phyloP scores from a whole-genome alignment of 257 asterid genomes.

The Penstemon barbatus region DNA sequence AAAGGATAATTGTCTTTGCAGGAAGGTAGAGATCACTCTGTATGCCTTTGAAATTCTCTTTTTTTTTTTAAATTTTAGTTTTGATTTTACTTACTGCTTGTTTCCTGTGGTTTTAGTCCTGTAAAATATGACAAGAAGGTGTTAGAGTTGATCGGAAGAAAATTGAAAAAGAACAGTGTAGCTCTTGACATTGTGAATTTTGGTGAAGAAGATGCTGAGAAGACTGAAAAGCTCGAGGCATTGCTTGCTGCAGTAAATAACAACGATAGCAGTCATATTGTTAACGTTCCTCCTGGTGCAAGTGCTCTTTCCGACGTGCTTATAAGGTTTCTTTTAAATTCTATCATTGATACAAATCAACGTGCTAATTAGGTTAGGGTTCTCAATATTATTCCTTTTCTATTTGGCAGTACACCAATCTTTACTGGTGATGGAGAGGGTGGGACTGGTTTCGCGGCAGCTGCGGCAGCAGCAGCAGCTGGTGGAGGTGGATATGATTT shows the following conservation, averaged over 20 bases:
- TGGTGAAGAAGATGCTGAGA: constrained; percentile 94
- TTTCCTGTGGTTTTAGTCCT: constrained; percentile 57
- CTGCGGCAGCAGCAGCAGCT: constrained; percentile 81
- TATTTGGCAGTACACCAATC: constrained; percentile 72
- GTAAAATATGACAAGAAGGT: constrained; percentile 89
- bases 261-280: constrained; percentile 92
- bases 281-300: constrained; percentile 93
- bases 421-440: constrained; percentile 98
- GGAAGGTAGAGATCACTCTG: constrained; percentile 66
- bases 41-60: constrained; percentile 2
- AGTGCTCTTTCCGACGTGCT: constrained; percentile 95
- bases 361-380: constrained; percentile 7
- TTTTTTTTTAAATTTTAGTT: neutral
- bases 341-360: constrained; percentile 9
- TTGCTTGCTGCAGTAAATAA: constrained; percentile 89
- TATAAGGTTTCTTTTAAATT: constrained; percentile 56
- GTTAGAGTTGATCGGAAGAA: constrained; percentile 86
- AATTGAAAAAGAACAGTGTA: constrained; percentile 92
- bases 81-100: neutral
- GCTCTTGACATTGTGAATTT: constrained; percentile 96
- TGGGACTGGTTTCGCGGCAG: constrained; percentile 87
- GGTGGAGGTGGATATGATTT: constrained; percentile 91
- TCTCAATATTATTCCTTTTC: constrained; percentile 7
- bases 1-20: constrained; percentile 89
- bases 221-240: constrained; percentile 88